Base-by-base conservation (phyloP, 805 yeast genomes). In the Sugiyamaella boreocaroliniensis region DNA sequence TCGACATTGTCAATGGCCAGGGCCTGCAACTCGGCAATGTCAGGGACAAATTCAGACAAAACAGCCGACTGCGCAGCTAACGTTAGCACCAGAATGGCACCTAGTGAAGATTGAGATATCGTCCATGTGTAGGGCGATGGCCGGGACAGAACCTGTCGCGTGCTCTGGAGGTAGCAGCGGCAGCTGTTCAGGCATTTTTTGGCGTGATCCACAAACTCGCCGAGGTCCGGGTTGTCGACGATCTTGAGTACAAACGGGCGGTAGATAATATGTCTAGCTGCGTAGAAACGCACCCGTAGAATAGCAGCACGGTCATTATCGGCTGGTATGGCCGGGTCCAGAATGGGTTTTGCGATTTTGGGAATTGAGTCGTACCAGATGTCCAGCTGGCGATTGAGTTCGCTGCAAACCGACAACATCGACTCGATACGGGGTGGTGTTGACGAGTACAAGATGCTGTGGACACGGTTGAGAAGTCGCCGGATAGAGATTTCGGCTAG, bases 401-500 rank as follows among this genome's bases (percentile, higher is more conserved):
- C 56, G 8, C 40, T 29, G 15, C 51, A 34, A 5, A 51, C 29
- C 9, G 20, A 49, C 10, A 51, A 32, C 12, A 47, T 12, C 4
- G 51, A 32, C 41, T 47, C 32, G 18, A 45, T 46, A 2, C 19
- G 16, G 5, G 19, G 49, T 12, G 16, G 16, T 7, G 19, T 34
- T 16, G 22, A 41, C 14, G 50, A 18, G 43, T 53, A 53, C 18
- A 53, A 40, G 6, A 50, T 42, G 44, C 45, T 47, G 45, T 57
- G 60, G 12, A 55, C 54, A 14, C 60, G 57, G 47, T 55, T 57
- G n/a, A 57, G 54, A 16, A 57, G 50, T 15, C 58, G 47, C 12
- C 59, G 53, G 29, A 57, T 53, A n/a, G 60, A 53, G 16, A 55
- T 57, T 40, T 58, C 58, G 26, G 60, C 60, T 0, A 57, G 49